These are phyloP conservation scores for Neofusicoccum umdonicola DNA, from an alignment of 2,329 filamentous ascomycete genomes.

Conservation along the genomic window DNA sequence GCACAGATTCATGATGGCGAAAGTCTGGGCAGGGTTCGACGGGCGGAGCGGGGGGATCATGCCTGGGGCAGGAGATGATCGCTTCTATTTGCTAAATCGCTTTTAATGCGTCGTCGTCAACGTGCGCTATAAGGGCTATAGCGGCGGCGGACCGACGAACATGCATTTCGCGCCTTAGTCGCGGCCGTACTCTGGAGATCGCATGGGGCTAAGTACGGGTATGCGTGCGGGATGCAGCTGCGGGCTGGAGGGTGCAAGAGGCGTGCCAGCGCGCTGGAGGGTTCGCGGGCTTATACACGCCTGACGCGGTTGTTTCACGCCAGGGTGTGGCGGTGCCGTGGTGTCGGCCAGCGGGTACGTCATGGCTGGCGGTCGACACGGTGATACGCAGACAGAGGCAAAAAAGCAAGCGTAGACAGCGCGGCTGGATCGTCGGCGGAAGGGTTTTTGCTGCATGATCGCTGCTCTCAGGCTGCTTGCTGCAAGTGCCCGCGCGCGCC, in stretches of 20 bases:
- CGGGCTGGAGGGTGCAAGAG: not conserved
- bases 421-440: not conserved
- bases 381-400: not conserved
- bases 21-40: not conserved
- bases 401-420: not conserved
- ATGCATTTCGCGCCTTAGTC: not conserved
- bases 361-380: not conserved
- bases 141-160: not conserved
- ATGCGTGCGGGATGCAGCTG: not conserved
- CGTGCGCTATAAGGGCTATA: not conserved
- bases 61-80: not conserved
- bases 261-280: not conserved
- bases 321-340: not conserved
- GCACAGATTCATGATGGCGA: not conserved
- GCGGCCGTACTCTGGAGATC: not conserved
- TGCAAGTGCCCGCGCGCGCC: slow-evolving; percentile 2
- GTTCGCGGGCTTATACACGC: not conserved
- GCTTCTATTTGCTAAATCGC: not conserved
- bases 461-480: not conserved
- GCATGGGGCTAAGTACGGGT: not conserved
- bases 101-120: not conserved
- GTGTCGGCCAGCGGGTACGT: not conserved
- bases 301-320: not conserved
- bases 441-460: slow-evolving; percentile 2
- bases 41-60: not conserved